Evolutionary conservation across 139 green algal genomes (phyloP), one percentile per base, ranked within the genome.

Genomic region (Tetratostichococcus sp.): DNA sequence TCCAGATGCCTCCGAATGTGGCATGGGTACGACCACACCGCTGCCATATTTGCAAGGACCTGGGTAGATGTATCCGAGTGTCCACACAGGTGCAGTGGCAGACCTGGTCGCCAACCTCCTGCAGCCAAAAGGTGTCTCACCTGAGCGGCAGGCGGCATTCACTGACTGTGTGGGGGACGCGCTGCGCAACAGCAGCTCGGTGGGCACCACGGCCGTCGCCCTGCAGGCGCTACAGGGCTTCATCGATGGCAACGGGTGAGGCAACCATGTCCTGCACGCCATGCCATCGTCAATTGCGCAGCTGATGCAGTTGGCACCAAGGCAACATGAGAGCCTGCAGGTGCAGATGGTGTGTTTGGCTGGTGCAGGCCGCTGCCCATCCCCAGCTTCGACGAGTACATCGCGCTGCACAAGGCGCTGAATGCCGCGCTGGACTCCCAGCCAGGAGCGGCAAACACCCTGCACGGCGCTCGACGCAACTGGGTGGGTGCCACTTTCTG

Each of bases 181-280:
- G 19, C 50, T 62, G 50, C 50, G 50, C 19, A 5, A 23, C 39
- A 22, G 8, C 50, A 26, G 50, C 50, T 25, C 50, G 19, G 11
- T 62, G 14, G 50, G 17, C 11, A 90, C 69, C 1, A 90, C 8
- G 11, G 39, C 6, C 30, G 34, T 83, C 0, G 86, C 91, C 6
- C 90, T 87, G 79, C 79, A 90, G 21, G 35, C 43, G 14, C n/a
- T 73, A 73, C 87, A 92, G 26, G 77, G 75, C 0, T 76, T 65
- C 26, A 65, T 77, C 28, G 30, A 72, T 30, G 70, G 28, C 35
- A 71, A 77, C 25, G 73, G 73, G 73, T 77, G 35, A 65, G 62
- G 25, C 26, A 66, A 11, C 8, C 22, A n/a, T 31, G n/a, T 66
- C 23, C 58, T 4, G 39, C 39, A 22, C n/a, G n/a, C n/a, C n/a